phyloP scores from a whole-genome alignment of 2,329 filamentous ascomycete species.

The Tetracladium maxilliforme region DNA sequence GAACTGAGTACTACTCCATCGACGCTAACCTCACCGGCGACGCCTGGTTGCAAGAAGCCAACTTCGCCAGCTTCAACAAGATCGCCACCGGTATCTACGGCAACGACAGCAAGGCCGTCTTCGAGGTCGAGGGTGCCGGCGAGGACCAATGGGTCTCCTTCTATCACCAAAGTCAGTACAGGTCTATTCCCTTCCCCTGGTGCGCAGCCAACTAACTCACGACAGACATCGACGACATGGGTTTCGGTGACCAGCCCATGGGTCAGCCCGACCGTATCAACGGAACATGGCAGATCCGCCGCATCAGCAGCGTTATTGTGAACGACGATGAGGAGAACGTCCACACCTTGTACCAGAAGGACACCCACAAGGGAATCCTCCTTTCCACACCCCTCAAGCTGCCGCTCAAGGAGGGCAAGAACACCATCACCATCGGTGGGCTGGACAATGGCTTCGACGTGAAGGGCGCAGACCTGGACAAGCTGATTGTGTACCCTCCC shows the following conservation, averaged over 20 bases:
- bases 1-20: conserved; percentile 28
- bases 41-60: conserved; percentile 38
- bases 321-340: conserved; percentile 33
- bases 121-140: conserved; percentile 31
- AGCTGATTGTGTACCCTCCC: conserved; percentile 42
- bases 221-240: conserved; percentile 39
- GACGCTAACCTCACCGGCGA: conserved; percentile 27
- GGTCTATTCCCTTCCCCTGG: background rate
- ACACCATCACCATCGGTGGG: conserved; percentile 42
- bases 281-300: conserved; percentile 41
- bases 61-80: conserved; percentile 28
- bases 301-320: conserved; percentile 44
- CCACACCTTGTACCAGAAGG: conserved; percentile 34
- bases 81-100: conserved; percentile 37
- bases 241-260: conserved; percentile 31
- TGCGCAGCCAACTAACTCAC: background rate
- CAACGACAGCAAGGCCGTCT: conserved; percentile 37
- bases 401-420: conserved; percentile 34
- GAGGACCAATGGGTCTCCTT: conserved; percentile 41
- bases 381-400: conserved; percentile 40
- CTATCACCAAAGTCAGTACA: conserved; percentile 32
- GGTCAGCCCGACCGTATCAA: conserved; percentile 44
- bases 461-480: conserved; percentile 43
- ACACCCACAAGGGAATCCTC: conserved; percentile 44
- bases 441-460: conserved; percentile 38